Evolutionary conservation across 495 filamentous ascomycete species (phyloP), one percentile per base, ranked within the genome.

Genomic region (Staphylotrichum tortipilum): DNA sequence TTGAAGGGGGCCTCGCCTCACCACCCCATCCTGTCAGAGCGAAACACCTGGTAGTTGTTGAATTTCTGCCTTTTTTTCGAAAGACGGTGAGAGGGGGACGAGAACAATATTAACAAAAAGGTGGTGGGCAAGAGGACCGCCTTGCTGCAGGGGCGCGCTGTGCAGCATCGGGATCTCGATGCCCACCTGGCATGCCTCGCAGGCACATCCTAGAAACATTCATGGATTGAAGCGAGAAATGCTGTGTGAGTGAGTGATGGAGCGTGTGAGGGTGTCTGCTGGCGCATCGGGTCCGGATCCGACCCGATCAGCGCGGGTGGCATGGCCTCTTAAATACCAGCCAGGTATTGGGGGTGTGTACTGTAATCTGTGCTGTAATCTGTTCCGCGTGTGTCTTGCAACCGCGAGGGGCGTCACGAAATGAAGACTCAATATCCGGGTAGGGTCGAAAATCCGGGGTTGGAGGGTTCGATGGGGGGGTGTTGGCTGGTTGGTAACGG

Each of bases 381-480:
- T n/a, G n/a, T n/a, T n/a, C n/a, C n/a, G n/a, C n/a, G n/a, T n/a
- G n/a, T n/a, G n/a, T n/a, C n/a, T n/a, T n/a, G n/a, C n/a, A 28
- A 47, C 22, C n/a, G 17, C 11, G 33, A 46, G 29, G 42, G 17
- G 31, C 22, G 37, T 44, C 33, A 19, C 22, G 9, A 37, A 37
- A 26, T 24, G 44, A n/a, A n/a, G n/a, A 31, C 12, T 14, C 9
- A 19, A 36, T 36, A 42, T 15, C 22, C 15, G 15, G 49, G 41
- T 31, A 38, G 42, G 31, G 17, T 24, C 2, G 19, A 52, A 31
- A 41, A 46, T 44, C 31, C 22, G 43, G 34, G 50, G 31, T 41
- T 34, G 44, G 22, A 7, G 50, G n/a, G 17, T 34, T 54, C 44
- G 51, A n/a, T n/a, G n/a, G n/a, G n/a, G n/a, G n/a, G n/a, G n/a